A percentile compares a stretch with the other conserved stretches of the same genome.
These are phyloP conservation scores for Tremellales sp. DNA, from an alignment of 1,284 basidiomycete genomes.

Conservation along the genomic window DNA sequence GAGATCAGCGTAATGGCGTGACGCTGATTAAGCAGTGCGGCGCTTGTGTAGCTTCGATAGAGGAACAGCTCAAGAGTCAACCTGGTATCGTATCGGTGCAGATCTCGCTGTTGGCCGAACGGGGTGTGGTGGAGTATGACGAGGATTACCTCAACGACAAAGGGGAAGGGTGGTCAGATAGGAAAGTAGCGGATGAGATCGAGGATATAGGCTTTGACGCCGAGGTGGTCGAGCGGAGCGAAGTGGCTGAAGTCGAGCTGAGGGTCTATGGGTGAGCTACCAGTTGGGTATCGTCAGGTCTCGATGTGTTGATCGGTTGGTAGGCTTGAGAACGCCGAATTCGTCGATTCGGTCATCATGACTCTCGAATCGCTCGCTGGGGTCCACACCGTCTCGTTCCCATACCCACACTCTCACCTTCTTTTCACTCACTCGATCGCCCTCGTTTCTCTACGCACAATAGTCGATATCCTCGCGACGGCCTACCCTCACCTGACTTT, in stretches of 20 bases:
- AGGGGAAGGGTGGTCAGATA: conserved; percentile 62
- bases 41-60: conserved; percentile 66
- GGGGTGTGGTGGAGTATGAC: conserved; percentile 86
- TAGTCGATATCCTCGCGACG: conserved; percentile 81
- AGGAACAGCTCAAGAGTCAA: conserved; percentile 75
- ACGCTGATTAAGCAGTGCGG: conserved; percentile 41
- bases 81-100: conserved; percentile 81
- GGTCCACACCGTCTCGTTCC: conserved; percentile 66
- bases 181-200: conserved; percentile 66
- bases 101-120: conserved; percentile 90
- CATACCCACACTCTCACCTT: conserved; percentile 68
- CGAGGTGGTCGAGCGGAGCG: conserved; percentile 44
- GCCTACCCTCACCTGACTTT: conserved; percentile 43
- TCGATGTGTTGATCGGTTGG: no score
- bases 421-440: conserved; percentile 71
- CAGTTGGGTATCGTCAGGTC: not conserved
- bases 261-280: conserved; percentile 42
- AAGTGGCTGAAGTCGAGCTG: conserved; percentile 38
- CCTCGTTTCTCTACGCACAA: conserved; percentile 70
- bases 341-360: conserved; percentile 24
- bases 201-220: conserved; percentile 50
- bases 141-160: conserved; percentile 48
- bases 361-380: conserved; percentile 61
- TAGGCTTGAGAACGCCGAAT: conserved; percentile 31
- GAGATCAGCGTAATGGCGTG: not conserved